A percentile compares a stretch with the other conserved stretches of the same genome.
These are phyloP conservation scores for Delonix regia DNA, from an alignment of 306 rosid species.

Conservation along the genomic window DNA sequence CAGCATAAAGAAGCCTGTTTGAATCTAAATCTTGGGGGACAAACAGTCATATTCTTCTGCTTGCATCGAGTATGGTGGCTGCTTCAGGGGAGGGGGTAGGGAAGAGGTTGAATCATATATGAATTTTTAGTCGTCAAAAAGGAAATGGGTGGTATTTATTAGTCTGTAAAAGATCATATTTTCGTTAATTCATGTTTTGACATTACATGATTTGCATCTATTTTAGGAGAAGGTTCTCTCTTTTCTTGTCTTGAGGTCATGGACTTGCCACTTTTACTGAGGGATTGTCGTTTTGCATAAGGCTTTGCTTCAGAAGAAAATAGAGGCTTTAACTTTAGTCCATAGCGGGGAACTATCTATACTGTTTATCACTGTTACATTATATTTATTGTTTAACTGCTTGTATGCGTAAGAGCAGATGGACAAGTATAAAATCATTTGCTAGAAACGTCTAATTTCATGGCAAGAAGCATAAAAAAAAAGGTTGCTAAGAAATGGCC, in stretches of 20 bases:
- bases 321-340: not conserved
- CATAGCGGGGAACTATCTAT: not conserved
- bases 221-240: not conserved
- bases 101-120: not conserved
- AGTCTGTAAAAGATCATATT: constrained; percentile 4
- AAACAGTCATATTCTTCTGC: constrained; percentile 12
- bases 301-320: constrained; percentile 12
- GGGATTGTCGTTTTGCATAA: constrained; percentile 5
- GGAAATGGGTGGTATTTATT: not conserved
- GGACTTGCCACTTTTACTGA: constrained; percentile 1
- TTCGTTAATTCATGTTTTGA: not conserved
- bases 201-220: constrained; percentile 1
- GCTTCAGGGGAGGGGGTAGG: constrained; percentile 4
- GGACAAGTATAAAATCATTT: not conserved
- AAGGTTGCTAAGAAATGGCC: constrained; percentile 5
- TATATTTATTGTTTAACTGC: not conserved
- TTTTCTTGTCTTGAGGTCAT: constrained; percentile 15
- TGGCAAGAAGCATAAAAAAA: not conserved
- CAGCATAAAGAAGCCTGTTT: not conserved
- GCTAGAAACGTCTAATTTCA: constrained; percentile 1
- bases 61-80: constrained; percentile 16
- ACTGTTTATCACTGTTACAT: not conserved
- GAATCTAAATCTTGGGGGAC: not conserved
- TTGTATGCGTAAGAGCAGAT: not conserved
- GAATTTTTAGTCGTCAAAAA: not conserved